These are phyloP conservation scores for Ammopiptanthus mongolicus DNA, from an alignment of 306 rosid species.

Conservation along the genomic window DNA sequence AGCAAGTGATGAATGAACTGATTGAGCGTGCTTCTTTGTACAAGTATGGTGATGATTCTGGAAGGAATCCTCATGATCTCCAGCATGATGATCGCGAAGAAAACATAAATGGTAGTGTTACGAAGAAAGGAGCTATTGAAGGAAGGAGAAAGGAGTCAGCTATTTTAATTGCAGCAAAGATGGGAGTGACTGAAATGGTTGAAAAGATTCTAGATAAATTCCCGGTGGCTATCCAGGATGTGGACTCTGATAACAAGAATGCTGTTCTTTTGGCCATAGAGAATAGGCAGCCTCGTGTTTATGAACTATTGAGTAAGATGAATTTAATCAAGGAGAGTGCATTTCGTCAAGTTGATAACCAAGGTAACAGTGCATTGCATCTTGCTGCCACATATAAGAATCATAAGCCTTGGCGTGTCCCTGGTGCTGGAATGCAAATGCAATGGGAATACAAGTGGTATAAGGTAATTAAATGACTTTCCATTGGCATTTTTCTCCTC, in stretches of 20 bases:
- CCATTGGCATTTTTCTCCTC: not conserved
- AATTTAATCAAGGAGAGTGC: conserved; percentile 22
- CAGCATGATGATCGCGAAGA: not conserved
- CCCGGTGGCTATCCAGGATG: conserved; percentile 38
- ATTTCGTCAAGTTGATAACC: conserved; percentile 28
- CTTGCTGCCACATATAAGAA: conserved; percentile 32
- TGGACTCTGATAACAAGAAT: conserved; percentile 33
- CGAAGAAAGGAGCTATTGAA: not conserved
- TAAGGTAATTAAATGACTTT: conserved; percentile 23
- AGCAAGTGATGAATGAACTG: conserved; percentile 33
- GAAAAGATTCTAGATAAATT: conserved; percentile 32
- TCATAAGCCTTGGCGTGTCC: conserved; percentile 38
- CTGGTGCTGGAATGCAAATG: conserved; percentile 53
- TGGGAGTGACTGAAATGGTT: conserved; percentile 38
- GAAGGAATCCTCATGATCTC: not conserved
- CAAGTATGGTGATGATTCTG: not conserved
- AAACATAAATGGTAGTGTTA: not conserved
- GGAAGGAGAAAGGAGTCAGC: conserved; percentile 3
- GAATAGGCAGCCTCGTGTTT: conserved; percentile 42
- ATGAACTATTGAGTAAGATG: conserved; percentile 5
- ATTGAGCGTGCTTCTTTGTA: conserved; percentile 10
- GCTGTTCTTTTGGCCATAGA: conserved; percentile 44
- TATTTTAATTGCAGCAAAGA: conserved; percentile 34
- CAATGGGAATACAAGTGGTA: conserved; percentile 60
- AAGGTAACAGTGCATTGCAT: conserved; percentile 43